Conservation (phyloP, 2,329 filamentous ascomycete species). For the Talaromyces sp. region DNA sequence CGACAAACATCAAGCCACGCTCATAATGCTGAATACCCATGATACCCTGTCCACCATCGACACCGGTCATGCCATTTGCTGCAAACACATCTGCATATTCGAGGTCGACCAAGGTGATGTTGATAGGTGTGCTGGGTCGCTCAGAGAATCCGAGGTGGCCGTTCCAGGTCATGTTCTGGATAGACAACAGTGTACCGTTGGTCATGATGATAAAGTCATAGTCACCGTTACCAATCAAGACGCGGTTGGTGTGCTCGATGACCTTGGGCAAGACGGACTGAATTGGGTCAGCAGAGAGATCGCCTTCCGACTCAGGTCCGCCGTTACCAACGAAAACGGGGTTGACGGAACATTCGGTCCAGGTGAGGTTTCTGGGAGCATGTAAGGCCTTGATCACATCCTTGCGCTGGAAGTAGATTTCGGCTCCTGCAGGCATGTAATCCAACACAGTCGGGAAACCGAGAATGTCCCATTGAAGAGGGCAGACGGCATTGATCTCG, state of each 20-base stretch:
- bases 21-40: conserved; percentile 68
- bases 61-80: conserved; percentile 58
- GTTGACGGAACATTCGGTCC: conserved; percentile 32
- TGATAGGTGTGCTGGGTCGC: conserved; percentile 42
- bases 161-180: conserved; percentile 79
- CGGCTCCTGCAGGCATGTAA: conserved; percentile 59
- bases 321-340: conserved; percentile 41
- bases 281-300: conserved; percentile 50
- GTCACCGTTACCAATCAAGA: conserved; percentile 67
- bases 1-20: conserved; percentile 66
- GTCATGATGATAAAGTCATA: conserved; percentile 63
- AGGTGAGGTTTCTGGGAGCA: conserved; percentile 38
- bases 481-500: conserved; percentile 67
- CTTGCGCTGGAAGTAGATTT: conserved; percentile 64
- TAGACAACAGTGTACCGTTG: conserved; percentile 64
- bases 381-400: conserved; percentile 67
- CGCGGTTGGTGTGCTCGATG: conserved; percentile 57
- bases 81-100: conserved; percentile 49
- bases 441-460: conserved; percentile 51
- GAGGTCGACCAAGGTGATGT: conserved; percentile 42
- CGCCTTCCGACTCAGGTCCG: conserved; percentile 31
- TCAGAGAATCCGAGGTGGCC: conserved; percentile 64
- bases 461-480: conserved; percentile 63
- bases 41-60: conserved; percentile 59
- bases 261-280: conserved; percentile 43